Base-by-base conservation (phyloP, 257 asterid species). In the Solanum medicagineum region DNA sequence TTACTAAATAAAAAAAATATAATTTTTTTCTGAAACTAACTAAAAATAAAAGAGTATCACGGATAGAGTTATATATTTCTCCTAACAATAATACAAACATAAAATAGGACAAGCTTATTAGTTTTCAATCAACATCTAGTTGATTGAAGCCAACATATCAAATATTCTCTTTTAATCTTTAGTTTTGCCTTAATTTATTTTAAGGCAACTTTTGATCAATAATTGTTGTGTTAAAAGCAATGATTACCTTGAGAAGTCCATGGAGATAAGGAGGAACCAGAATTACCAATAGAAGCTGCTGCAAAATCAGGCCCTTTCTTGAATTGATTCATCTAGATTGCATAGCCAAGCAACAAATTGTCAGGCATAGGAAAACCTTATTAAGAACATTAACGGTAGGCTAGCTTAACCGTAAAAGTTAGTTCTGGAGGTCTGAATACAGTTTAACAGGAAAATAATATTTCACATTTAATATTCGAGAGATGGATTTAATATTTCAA, bases 291-390 rank as follows among this genome's bases (percentile, higher is more conserved):
- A 10, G 97, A 91, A 3, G 93, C 88, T 26, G 90, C 85, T 1
- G 95, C 87, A 75, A 93, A 96, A 83, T 94, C 95, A n/a, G 99
- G 97, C 47, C 94, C 97, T 0, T 95, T 89, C 88, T 91, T 83
- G 85, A 83, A 83, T 47, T 83, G 80, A 69, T 51, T 83, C 81
- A 83, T 83, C 85, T 83, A n/a, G 17, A 56, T 63, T 56, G 16
- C 29, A 56, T 17, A 81, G 42, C 53, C 54, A 20, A 49, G 66
- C 10, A 65, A 6, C 17, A 53, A 49, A n/a, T 47, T 83, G 26
- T 83, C 26, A 20, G 49, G 69, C 7, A 81, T 17, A 26, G 1
- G 15, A 69, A 68, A 69, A 17, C 53, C 47, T 69, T 51, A 42
- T 77, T 51, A 77, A 51, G 1, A 47, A 74, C 49, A 22, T 75